Evolutionary conservation across 305 asterid species (phyloP).

Genomic region (Withania somnifera): DNA sequence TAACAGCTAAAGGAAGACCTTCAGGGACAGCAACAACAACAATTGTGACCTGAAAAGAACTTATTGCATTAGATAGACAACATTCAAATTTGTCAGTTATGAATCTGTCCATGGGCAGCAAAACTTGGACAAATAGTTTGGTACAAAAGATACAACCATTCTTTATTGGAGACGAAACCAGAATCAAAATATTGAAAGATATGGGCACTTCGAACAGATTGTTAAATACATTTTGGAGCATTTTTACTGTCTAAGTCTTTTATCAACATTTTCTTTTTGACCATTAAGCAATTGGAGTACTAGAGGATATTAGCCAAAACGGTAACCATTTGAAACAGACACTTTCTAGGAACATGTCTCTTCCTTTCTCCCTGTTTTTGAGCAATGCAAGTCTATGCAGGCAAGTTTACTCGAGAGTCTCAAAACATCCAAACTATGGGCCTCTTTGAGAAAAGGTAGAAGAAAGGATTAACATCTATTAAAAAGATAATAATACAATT

Average conservation of each 20-base stretch:
- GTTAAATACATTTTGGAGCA: background rate
- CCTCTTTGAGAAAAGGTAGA: background rate
- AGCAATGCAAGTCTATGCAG: background rate
- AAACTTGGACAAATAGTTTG: background rate
- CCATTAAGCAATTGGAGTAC: background rate
- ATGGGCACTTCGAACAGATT: background rate
- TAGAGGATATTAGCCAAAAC: background rate
- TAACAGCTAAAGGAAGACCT: slow-evolving; percentile 98
- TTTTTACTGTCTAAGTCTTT: background rate
- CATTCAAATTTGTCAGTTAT: background rate
- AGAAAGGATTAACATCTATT: background rate
- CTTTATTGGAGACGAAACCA: background rate
- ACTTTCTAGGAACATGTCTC: background rate
- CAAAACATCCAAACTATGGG: background rate
- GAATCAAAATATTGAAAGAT: background rate
- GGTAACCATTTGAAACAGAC: background rate
- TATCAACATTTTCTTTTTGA: background rate
- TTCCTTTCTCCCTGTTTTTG: background rate
- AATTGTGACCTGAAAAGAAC: slow-evolving; percentile 67
- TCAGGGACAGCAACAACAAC: slow-evolving; percentile 99
- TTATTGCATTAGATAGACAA: slow-evolving; percentile 21
- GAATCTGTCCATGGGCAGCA: background rate
- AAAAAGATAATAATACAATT: background rate
- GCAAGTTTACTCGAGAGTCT: background rate
- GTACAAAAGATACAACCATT: background rate